Conservation (phyloP, 1,139 yeast species). For the Geotrichum histeridarum region DNA sequence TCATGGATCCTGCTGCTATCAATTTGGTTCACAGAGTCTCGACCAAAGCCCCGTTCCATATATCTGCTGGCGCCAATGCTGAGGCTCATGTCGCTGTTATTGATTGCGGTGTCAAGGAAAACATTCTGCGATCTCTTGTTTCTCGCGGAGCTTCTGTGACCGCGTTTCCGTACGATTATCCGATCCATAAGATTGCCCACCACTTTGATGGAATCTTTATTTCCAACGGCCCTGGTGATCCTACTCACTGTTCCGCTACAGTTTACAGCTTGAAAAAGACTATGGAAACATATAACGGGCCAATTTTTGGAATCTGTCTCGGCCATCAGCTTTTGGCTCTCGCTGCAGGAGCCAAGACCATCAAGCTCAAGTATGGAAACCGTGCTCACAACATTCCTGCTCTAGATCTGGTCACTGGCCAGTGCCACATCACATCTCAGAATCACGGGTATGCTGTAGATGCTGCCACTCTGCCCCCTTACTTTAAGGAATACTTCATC, state of each 20-base stretch:
- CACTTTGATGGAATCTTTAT: constrained; percentile 92
- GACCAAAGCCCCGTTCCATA: constrained; percentile 90
- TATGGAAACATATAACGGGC: constrained; percentile 66
- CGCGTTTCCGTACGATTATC: constrained; percentile 93
- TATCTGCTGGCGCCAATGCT: constrained; percentile 53
- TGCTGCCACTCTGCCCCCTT: constrained; percentile 63
- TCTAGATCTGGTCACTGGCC: constrained; percentile 79
- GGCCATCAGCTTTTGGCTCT: constrained; percentile 95
- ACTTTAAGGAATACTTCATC: constrained; percentile 81
- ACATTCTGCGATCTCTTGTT: constrained; percentile 86
- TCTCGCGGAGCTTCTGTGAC: constrained; percentile 94
- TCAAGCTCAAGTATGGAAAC: constrained; percentile 93
- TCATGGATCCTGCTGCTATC: constrained; percentile 84
- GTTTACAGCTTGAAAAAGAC: constrained; percentile 69
- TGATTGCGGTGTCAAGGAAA: constrained; percentile 98
- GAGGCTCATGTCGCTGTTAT: constrained; percentile 79
- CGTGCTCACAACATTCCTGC: constrained; percentile 98
- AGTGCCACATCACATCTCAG: constrained; percentile 95
- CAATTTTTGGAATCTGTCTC: constrained; percentile 93
- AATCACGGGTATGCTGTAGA: constrained; percentile 98
- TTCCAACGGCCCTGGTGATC: constrained; percentile 99
- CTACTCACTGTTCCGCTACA: constrained; percentile 86
- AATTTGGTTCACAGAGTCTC: constrained; percentile 94
- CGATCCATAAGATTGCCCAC: constrained; percentile 82
- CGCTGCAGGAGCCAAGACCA: constrained; percentile 89